Base-by-base conservation (phyloP, 164 flowering plant species). In the Dillenia suffruticosa region DNA sequence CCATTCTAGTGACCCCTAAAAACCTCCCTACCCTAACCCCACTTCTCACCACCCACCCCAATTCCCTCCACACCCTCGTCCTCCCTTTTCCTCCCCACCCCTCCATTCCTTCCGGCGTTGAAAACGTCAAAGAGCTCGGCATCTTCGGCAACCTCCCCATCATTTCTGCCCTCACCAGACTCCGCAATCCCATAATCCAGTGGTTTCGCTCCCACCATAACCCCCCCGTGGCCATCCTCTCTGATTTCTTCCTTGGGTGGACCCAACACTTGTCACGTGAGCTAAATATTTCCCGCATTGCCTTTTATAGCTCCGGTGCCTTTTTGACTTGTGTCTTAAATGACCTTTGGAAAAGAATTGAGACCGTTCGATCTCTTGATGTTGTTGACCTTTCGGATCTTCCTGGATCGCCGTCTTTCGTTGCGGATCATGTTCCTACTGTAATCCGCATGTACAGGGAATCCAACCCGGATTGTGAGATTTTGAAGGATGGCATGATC, bases 1-100 rank as follows among this genome's bases (percentile, higher is more conserved):
- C 92, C 68, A 52, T 85, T 62, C 5, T 84, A 40, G 68, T 79
- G 70, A 85, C 91, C 0, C 88, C 87, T 51, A 74, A 74, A n/a
- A 87, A 84, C 79, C 86, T 84, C 57, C 84, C 80, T 3, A 16
- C 65, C 57, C 71, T 90, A 46, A 12, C 56, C 26, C 75, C 83
- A 10, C 71, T 83, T 16, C 78, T 80, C 63, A 52, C 81, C 51
- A 15, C 64, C 52, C 65, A 75, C 63, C 72, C 86, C 6, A 5
- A 44, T 13, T 59, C 72, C 51, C 44, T 79, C 61, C 67, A 67
- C 5, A 56, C 81, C 61, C 70, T 82, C n/a, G 62, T 76, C 63
- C 73, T 88, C 45, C 87, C 87, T 22, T 73, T 85, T 63, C 90
- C 94, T 0, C 19, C 61, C n/a, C 81, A 75, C 68, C 83, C 87